Evolutionary conservation across 2,329 filamentous ascomycete genomes (phyloP).

Genomic region (Nemania bipapillata): DNA sequence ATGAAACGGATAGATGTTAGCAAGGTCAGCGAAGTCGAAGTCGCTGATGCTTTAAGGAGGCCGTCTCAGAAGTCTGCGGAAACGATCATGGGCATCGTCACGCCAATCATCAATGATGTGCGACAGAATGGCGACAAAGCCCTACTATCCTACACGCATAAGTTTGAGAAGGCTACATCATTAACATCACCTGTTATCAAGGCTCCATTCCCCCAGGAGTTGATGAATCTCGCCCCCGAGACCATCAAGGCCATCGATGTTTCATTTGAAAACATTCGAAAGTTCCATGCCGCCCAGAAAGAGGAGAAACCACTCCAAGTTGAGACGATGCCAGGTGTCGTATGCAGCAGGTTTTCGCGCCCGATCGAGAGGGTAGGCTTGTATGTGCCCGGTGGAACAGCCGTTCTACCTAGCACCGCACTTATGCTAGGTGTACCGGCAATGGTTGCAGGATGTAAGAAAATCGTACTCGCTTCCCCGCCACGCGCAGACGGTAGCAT

Average conservation of each 20-base stretch:
- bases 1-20: slow-evolving; percentile 84
- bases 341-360: slow-evolving; percentile 90
- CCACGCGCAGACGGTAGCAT: slow-evolving; percentile 88
- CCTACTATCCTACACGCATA: slow-evolving; percentile 92
- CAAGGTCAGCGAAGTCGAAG: slow-evolving; percentile 70
- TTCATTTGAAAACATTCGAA: slow-evolving; percentile 92
- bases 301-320: slow-evolving; percentile 84
- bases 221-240: slow-evolving; percentile 87
- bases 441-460: slow-evolving; percentile 96
- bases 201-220: slow-evolving; percentile 83
- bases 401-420: slow-evolving; percentile 94
- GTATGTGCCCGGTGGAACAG: slow-evolving; percentile 95
- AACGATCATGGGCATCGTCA: slow-evolving; percentile 88
- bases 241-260: slow-evolving; percentile 92
- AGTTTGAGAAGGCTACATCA: slow-evolving; percentile 95
- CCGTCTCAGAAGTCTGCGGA: slow-evolving; percentile 97
- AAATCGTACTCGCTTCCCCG: slow-evolving; percentile 91
- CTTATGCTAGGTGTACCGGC: slow-evolving; percentile 98
- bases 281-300: slow-evolving; percentile 91
- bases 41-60: slow-evolving; percentile 80
- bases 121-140: slow-evolving; percentile 85
- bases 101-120: slow-evolving; percentile 90
- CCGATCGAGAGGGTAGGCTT: slow-evolving; percentile 96
- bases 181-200: slow-evolving; percentile 88
- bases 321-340: slow-evolving; percentile 97